Conservation (phyloP, 225 moss, liverwort and hornwort genomes). For the Sphagnum contortum region DNA sequence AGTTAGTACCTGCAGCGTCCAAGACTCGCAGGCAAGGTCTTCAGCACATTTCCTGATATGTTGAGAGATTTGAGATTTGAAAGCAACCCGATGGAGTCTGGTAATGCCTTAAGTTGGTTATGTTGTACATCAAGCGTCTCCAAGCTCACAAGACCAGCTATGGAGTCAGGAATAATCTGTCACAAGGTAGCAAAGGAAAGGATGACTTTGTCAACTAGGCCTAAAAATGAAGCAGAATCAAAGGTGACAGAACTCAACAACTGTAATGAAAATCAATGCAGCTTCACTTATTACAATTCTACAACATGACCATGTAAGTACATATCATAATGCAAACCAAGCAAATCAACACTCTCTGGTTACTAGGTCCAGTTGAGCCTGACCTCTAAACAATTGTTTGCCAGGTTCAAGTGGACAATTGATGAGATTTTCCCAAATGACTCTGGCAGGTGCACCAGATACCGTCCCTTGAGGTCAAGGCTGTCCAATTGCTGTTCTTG, state of each 20-base stretch:
- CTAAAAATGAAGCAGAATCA: background rate
- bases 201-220: background rate
- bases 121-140: conserved; percentile 40
- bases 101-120: conserved; percentile 50
- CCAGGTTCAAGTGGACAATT: conserved; percentile 56
- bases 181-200: background rate
- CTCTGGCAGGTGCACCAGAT: conserved; percentile 46
- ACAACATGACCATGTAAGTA: no score
- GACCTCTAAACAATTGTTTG: conserved; percentile 68
- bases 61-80: conserved; percentile 48
- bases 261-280: no score
- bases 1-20: conserved; percentile 45
- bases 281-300: no score
- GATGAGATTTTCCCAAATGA: conserved; percentile 37
- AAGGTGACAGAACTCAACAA: no score
- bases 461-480: conserved; percentile 41
- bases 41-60: conserved; percentile 39
- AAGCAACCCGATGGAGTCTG: conserved; percentile 57
- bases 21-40: conserved; percentile 42
- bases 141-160: conserved; percentile 39
- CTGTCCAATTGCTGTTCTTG: conserved; percentile 24
- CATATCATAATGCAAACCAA: no score
- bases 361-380: background rate
- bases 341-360: no score
- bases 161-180: conserved; percentile 44